Percentiles rank a stretch among this genome's conserved stretches.
phyloP scores from a whole-genome alignment of 2,329 filamentous ascomycete genomes.

The Coniochaeta sp. region DNA sequence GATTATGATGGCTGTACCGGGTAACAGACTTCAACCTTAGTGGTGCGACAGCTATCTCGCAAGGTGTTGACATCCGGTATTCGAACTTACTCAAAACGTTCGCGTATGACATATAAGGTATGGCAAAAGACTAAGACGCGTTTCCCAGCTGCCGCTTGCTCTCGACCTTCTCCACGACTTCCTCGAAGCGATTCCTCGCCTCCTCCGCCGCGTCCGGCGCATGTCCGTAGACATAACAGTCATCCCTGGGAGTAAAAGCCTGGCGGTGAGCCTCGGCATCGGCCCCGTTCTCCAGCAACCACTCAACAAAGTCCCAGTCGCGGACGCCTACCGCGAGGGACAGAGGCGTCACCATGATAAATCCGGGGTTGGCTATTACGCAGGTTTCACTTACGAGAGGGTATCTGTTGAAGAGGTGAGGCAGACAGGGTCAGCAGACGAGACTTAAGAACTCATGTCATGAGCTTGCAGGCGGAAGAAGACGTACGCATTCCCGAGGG shows the following conservation, averaged over 20 bases:
- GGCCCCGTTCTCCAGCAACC: neutral
- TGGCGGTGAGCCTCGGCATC: neutral
- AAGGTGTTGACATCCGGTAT: neutral
- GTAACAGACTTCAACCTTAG: too few species aligned
- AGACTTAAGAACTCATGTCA: neutral
- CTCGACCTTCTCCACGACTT: neutral
- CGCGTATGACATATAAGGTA: neutral
- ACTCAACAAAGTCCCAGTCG: neutral
- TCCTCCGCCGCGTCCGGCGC: neutral
- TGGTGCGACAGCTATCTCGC: neutral
- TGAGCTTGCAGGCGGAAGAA: neutral
- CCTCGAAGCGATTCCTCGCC: neutral
- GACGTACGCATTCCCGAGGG: neutral
- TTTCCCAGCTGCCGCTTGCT: neutral
- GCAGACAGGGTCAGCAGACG: neutral
- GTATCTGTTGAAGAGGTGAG: neutral
- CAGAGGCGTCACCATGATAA: neutral
- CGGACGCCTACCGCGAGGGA: neutral
- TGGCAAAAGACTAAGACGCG: neutral
- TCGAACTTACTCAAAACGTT: neutral
- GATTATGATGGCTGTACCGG: too few species aligned
- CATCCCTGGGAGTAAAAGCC: neutral
- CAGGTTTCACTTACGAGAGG: neutral
- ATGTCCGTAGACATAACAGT: neutral
- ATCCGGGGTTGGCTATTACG: neutral